Base-by-base conservation (phyloP, 768 basidiomycete species). In the Amanita pallidorosea region DNA sequence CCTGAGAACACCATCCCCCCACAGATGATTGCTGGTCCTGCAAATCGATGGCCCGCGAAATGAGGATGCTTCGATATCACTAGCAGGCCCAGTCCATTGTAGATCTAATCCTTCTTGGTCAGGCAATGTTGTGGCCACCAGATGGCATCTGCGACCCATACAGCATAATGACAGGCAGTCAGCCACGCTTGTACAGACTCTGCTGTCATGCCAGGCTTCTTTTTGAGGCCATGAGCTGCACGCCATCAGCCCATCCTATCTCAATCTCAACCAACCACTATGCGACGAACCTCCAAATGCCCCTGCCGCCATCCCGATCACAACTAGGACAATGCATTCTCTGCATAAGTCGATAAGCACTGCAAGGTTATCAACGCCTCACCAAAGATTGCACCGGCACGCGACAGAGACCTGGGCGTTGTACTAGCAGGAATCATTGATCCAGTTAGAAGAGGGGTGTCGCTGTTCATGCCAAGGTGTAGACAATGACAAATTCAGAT, bases 11-110 rank as follows among this genome's bases (percentile, higher is more conserved):
- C 40, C 1, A 71, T 43, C 0, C 75, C 67, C 2, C 85, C 85
- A 1, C 64, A 64, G 5, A 75, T 67, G 49, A 88, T 81, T 2
- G 83, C 82, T 2, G 79, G 81, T 4, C 81, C 84, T 22, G 85
- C 77, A 58, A 86, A 85, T 8, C 70, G 66, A 58, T 85, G 81
- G 1, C 57, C 52, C 0, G 77, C 64, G 58, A 85, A 84, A 29
- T 73, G 72, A 2, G 72, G 79, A 63, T 87, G 82, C 60, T 79
- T 58, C 1, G 85, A 85, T 9, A 85, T 58, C 8, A 77, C 62
- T 57, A 87, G 63, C 50, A 87, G 65, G 0, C 73, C 81, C 9
- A 88, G 71, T 12, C 86, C 86, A 52, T 88, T 86, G 60, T 73
- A 76, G 36, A 85, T 68, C 85, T 88, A 59, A 25, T 6, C 17